Evolutionary conservation across 2,329 filamentous ascomycete genomes (phyloP).

Genomic region (Exophiala phaeomuriformis): DNA sequence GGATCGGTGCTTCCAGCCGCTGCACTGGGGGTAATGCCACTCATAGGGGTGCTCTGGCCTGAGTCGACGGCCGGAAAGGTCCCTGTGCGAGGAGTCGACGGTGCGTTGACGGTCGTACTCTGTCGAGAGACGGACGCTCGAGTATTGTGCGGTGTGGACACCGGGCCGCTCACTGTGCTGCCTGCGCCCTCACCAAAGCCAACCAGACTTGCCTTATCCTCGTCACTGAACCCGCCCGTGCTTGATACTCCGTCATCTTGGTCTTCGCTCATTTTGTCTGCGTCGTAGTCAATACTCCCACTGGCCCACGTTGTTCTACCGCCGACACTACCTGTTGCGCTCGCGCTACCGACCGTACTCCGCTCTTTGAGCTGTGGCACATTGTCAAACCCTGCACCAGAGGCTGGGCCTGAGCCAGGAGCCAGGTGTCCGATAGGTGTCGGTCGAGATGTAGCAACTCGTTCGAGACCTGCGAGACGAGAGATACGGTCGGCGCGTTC

Average conservation of each 20-base stretch:
- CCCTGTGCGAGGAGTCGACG: slow-evolving; percentile 27
- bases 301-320: slow-evolving; percentile 61
- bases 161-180: slow-evolving; percentile 73
- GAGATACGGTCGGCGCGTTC: slow-evolving; percentile 94
- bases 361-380: slow-evolving; percentile 66
- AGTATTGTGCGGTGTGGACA: slow-evolving; percentile 50
- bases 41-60: slow-evolving; percentile 34
- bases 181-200: slow-evolving; percentile 89
- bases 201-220: slow-evolving; percentile 74
- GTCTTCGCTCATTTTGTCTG: slow-evolving; percentile 55
- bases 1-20: slow-evolving; percentile 49
- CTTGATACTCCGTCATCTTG: slow-evolving; percentile 55
- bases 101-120: slow-evolving; percentile 35
- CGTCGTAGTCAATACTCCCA: slow-evolving; percentile 52
- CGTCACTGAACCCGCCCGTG: slow-evolving; percentile 76
- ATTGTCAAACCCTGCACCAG: slow-evolving; percentile 57
- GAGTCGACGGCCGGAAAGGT: slow-evolving; percentile 16
- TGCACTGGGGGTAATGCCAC: slow-evolving; percentile 38
- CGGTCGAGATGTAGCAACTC: slow-evolving; percentile 68
- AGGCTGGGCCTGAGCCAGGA: slow-evolving; percentile 28
- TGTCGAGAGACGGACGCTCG: slow-evolving; percentile 31
- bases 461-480: slow-evolving; percentile 82
- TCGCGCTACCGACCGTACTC: slow-evolving; percentile 86
- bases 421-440: slow-evolving; percentile 33
- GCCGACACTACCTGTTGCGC: slow-evolving; percentile 71